Conservation (phyloP, 495 filamentous ascomycete species). For the Penicillium atrosanguineum region DNA sequence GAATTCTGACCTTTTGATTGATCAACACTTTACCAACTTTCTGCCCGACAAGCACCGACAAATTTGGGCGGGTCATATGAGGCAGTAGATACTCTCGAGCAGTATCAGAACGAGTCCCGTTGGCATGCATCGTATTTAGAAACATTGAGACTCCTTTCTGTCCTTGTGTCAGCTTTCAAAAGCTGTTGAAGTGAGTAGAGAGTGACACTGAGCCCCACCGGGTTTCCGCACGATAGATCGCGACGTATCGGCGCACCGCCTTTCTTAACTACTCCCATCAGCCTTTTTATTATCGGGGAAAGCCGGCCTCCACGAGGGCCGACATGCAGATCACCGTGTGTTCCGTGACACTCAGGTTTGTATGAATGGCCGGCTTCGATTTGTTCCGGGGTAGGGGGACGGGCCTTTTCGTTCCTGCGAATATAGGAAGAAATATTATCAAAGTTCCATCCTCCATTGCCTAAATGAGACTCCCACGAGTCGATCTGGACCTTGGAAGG, state of each 20-base stretch:
- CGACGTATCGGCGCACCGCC: neutral
- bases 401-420: neutral
- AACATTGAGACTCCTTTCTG: neutral
- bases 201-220: too few species aligned
- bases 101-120: neutral
- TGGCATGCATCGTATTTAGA: neutral
- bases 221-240: too few species aligned
- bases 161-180: too few species aligned
- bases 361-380: neutral
- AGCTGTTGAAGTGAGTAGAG: too few species aligned
- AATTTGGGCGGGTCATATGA: neutral
- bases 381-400: neutral
- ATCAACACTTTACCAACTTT: neutral
- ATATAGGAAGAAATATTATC: slow-evolving; percentile 18
- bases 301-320: too few species aligned
- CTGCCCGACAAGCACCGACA: neutral
- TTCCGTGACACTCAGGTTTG: neutral
- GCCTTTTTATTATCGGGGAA: neutral
- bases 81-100: neutral
- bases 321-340: neutral
- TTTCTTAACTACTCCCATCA: neutral
- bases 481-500: slow-evolving; percentile 46
- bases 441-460: slow-evolving; percentile 53
- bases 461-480: slow-evolving; percentile 46
- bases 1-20: neutral